Conservation (phyloP, 129 eudicot genomes). For the Tagetes patula region DNA sequence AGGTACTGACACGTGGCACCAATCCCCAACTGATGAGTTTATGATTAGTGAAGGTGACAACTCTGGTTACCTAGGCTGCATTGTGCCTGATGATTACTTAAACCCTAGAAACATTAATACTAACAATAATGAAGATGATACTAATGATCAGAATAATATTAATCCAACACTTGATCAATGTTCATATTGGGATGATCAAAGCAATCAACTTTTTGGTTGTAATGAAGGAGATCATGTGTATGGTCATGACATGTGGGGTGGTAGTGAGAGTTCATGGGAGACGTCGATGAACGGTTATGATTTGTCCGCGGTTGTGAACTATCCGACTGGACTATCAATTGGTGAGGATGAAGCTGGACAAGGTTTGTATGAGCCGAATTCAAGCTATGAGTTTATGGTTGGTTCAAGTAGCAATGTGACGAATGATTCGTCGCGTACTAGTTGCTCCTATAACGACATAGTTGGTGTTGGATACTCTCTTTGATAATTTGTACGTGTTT, state of each 20-base stretch:
- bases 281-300: conserved; percentile 52
- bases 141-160: conserved; percentile 8
- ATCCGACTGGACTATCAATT: conserved; percentile 27
- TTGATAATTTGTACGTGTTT: conserved; percentile 23
- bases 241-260: conserved; percentile 47
- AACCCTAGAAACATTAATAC: conserved; percentile 46
- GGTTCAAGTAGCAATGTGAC: conserved; percentile 27
- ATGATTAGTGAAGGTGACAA: conserved; percentile 42
- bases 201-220: conserved; percentile 29
- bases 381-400: conserved; percentile 30
- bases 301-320: conserved; percentile 51
- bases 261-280: conserved; percentile 51
- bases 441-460: conserved; percentile 50
- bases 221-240: conserved; percentile 21
- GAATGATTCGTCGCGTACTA: conserved; percentile 34
- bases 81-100: conserved; percentile 81
- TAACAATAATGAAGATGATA: conserved; percentile 2
- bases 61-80: conserved; percentile 89
- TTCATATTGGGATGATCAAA: conserved; percentile 37
- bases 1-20: conserved; percentile 31
- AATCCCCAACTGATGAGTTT: conserved; percentile 45
- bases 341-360: conserved; percentile 42
- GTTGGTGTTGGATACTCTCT: conserved; percentile 57
- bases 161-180: conserved; percentile 13
- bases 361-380: conserved; percentile 29